These are phyloP conservation scores for Yamadazyma jaroonii DNA, from an alignment of 1,139 yeast species.

Conservation along the genomic window DNA sequence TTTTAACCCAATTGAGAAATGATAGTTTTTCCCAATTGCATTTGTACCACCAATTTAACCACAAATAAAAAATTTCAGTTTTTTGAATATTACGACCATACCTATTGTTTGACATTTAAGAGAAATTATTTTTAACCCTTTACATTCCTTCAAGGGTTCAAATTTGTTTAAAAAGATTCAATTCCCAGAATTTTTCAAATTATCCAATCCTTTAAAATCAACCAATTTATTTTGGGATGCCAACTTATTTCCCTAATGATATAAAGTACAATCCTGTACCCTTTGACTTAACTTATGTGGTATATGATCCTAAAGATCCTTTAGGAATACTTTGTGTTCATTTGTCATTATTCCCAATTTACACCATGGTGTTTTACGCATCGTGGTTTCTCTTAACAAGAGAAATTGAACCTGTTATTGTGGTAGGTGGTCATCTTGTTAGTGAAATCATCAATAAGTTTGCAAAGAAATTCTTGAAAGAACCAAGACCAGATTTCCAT, in stretches of 20 bases:
- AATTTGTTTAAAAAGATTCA: neutral
- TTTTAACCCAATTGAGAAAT: too few relatives aligned
- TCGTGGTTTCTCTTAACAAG: slow-evolving; percentile 81
- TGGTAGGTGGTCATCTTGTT: slow-evolving; percentile 82
- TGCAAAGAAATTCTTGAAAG: slow-evolving; percentile 60
- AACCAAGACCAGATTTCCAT: slow-evolving; percentile 72
- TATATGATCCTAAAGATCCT: slow-evolving; percentile 67
- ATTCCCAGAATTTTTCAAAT: neutral
- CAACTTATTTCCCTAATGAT: slow-evolving; percentile 19
- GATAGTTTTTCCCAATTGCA: too few relatives aligned
- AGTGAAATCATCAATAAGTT: slow-evolving; percentile 74
- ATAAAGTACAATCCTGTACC: slow-evolving; percentile 42
- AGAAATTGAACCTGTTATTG: slow-evolving; percentile 80
- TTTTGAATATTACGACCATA: too few relatives aligned
- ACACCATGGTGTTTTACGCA: slow-evolving; percentile 72
- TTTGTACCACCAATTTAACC: too few relatives aligned
- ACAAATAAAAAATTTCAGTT: too few relatives aligned
- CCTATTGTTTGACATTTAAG: too few relatives aligned
- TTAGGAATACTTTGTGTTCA: slow-evolving; percentile 65
- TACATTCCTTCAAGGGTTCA: too few relatives aligned
- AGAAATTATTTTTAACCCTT: too few relatives aligned
- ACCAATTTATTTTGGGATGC: slow-evolving; percentile 15
- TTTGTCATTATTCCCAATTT: slow-evolving; percentile 80
- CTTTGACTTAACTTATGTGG: slow-evolving; percentile 71
- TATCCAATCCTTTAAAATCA: neutral